A percentile compares a stretch with the other conserved stretches of the same genome.
Evolutionary conservation across 2,329 filamentous ascomycete genomes (phyloP).

Genomic region (Shiraia sp.): DNA sequence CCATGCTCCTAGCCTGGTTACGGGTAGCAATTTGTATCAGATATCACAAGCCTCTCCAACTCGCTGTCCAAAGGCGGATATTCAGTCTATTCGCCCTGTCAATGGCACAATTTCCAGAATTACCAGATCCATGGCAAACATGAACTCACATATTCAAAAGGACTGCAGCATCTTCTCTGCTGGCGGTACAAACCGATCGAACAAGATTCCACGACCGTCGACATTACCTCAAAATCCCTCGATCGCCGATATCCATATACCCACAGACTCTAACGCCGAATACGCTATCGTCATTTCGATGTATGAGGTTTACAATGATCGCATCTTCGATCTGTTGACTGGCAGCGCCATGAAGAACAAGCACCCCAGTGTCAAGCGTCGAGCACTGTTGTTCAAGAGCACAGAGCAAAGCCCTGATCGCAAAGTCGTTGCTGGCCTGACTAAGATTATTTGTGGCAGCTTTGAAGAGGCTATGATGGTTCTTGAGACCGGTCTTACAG

Average conservation of each 20-base stretch:
- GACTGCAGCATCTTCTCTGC: conserved; percentile 62
- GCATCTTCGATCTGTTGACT: conserved; percentile 90
- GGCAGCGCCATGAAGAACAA: conserved; percentile 61
- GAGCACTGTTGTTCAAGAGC: conserved; percentile 85
- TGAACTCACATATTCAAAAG: conserved; percentile 46
- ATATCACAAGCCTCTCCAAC: conserved; percentile 22
- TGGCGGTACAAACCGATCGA: conserved; percentile 55
- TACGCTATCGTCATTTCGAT: conserved; percentile 92
- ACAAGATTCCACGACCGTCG: conserved; percentile 70
- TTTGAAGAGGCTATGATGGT: conserved; percentile 86
- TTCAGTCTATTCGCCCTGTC: conserved; percentile 42
- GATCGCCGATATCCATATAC: conserved; percentile 70
- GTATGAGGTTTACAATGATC: conserved; percentile 99
- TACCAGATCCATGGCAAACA: conserved; percentile 31
- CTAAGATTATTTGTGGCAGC: conserved; percentile 83
- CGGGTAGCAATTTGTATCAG: conserved; percentile 25
- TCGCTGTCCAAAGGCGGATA: conserved; percentile 18
- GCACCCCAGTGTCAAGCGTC: conserved; percentile 60
- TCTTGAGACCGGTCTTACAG: conserved; percentile 83
- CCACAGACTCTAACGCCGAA: conserved; percentile 70
- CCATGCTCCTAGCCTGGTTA: conserved; percentile 11
- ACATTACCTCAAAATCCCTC: conserved; percentile 74
- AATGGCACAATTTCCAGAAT: conserved; percentile 26
- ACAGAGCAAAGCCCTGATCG: conserved; percentile 85
- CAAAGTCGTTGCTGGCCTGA: conserved; percentile 91